Evolutionary conservation across 2,329 filamentous ascomycete genomes (phyloP).

Genomic region (Bipolaris victoriae): DNA sequence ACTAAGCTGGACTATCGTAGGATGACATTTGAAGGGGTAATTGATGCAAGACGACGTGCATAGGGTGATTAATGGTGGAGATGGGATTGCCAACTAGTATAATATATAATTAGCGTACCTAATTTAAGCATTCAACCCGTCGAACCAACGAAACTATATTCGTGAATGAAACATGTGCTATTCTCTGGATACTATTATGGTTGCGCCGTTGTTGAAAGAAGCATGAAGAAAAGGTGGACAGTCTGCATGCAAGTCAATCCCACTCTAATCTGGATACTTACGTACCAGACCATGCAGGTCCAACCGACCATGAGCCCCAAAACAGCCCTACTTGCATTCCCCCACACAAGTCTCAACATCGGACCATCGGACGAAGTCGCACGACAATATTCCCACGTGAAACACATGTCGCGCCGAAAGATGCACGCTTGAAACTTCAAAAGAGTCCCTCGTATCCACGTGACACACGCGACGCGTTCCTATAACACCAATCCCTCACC

Average conservation of each 20-base stretch:
- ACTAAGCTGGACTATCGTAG: not conserved
- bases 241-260: too few species aligned
- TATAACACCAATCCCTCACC: slow-evolving; percentile 31
- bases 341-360: not conserved
- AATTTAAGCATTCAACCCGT: not conserved
- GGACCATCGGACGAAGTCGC: slow-evolving; percentile 25
- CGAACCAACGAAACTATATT: not conserved
- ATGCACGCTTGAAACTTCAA: slow-evolving; percentile 32
- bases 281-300: not conserved
- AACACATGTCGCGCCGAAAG: slow-evolving; percentile 35
- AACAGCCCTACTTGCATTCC: not conserved
- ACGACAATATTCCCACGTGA: slow-evolving; percentile 25
- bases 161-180: not conserved
- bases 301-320: not conserved
- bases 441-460: slow-evolving; percentile 22
- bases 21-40: not conserved
- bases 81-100: not conserved
- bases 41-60: not conserved
- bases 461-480: slow-evolving; percentile 22
- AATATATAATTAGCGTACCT: not conserved
- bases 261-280: too few species aligned
- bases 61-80: not conserved
- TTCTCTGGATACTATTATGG: not conserved
- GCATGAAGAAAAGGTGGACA: too few species aligned
- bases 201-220: not conserved